Evolutionary conservation across 2,329 filamentous ascomycete genomes (phyloP).

Genomic region (Epichloe sp.): DNA sequence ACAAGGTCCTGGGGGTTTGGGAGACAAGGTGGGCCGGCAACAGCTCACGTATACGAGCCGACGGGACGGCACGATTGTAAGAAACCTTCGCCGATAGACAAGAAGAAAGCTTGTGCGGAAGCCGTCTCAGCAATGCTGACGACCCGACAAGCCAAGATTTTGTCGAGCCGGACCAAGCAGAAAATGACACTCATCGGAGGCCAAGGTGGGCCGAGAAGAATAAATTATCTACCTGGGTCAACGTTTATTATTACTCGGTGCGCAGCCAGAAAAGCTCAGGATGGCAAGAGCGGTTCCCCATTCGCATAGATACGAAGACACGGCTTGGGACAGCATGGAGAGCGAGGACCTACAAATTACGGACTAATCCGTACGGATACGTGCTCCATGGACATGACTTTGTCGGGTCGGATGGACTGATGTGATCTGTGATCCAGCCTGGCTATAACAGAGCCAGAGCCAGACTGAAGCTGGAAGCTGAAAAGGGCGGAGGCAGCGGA

Average conservation of each 20-base stretch:
- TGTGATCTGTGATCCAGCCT: not conserved
- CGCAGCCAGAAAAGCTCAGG: not conserved
- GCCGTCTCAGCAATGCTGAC: not conserved
- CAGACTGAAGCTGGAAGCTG: slow-evolving; percentile 1
- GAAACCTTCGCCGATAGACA: not conserved
- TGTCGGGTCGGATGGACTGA: not conserved
- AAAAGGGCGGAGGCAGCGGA: slow-evolving; percentile 1
- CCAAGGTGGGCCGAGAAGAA: not conserved
- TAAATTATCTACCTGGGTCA: not conserved
- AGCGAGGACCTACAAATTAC: not conserved
- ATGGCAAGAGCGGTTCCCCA: not conserved
- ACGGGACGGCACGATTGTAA: not conserved
- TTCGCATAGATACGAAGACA: not conserved
- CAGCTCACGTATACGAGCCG: not conserved
- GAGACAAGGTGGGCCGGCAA: not conserved
- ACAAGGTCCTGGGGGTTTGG: not conserved
- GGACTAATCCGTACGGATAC: not conserved
- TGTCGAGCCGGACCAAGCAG: not conserved
- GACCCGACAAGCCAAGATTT: not conserved
- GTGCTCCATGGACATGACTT: too few species aligned
- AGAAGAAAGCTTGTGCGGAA: not conserved
- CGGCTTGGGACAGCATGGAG: not conserved
- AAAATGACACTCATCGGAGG: not conserved
- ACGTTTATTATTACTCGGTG: not conserved
- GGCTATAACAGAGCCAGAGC: not conserved